phyloP scores from a whole-genome alignment of 371 early-diverging fungal genomes.

The Lichtheimia ornata region DNA sequence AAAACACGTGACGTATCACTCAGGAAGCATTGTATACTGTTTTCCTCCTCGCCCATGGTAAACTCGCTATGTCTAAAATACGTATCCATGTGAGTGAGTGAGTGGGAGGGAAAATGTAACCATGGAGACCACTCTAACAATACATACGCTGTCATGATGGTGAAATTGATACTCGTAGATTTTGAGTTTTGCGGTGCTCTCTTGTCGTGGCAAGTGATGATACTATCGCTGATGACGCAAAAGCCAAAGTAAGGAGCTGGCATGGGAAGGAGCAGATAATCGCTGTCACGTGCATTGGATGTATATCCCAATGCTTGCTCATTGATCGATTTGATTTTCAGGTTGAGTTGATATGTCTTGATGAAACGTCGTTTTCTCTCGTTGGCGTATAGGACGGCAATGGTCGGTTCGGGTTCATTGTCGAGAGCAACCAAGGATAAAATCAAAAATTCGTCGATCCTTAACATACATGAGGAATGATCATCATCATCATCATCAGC shows the following conservation, averaged over 20 bases:
- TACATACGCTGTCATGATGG: slow-evolving; percentile 8
- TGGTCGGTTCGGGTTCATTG: slow-evolving; percentile 36
- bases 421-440: slow-evolving; percentile 62
- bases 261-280: slow-evolving; percentile 62
- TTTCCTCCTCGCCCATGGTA: slow-evolving; percentile 16
- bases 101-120: not conserved
- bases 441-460: slow-evolving; percentile 70
- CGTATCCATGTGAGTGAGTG: not conserved
- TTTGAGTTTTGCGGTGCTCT: slow-evolving; percentile 15
- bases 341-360: slow-evolving; percentile 60
- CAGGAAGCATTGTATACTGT: slow-evolving; percentile 61
- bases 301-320: slow-evolving; percentile 28
- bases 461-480: slow-evolving; percentile 22
- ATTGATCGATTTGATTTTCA: slow-evolving; percentile 40
- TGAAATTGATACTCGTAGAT: slow-evolving; percentile 55
- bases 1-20: slow-evolving; percentile 75
- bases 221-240: slow-evolving; percentile 71
- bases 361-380: slow-evolving; percentile 58
- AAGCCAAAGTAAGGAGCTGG: slow-evolving; percentile 64
- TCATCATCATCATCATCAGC: not conserved
- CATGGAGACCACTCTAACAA: not conserved
- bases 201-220: slow-evolving; percentile 58
- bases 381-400: slow-evolving; percentile 74
- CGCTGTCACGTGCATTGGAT: slow-evolving; percentile 49
- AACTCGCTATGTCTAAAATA: slow-evolving; percentile 38